Conservation (phyloP, 1,284 basidiomycete species). For the Ganoderma leucocontextum region DNA sequence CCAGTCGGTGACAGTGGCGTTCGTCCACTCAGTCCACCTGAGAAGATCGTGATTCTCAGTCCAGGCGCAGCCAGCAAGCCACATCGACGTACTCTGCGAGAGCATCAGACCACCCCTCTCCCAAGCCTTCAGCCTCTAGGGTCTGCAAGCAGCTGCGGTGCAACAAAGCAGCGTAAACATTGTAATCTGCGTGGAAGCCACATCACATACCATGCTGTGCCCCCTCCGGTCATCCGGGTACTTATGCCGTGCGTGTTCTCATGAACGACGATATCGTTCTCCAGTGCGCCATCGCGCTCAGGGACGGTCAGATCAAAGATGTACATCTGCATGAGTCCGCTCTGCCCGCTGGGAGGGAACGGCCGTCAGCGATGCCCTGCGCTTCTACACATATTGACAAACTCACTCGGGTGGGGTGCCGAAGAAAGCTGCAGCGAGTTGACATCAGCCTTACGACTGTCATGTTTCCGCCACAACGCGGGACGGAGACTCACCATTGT, state of each 20-base stretch:
- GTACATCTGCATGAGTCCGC: slow-evolving; percentile 44
- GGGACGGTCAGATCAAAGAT: slow-evolving; percentile 48
- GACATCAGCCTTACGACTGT: not conserved
- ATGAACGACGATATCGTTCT: slow-evolving; percentile 58
- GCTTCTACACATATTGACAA: not conserved
- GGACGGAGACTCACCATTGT: slow-evolving; percentile 43
- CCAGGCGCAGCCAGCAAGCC: not conserved
- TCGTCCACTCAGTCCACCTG: slow-evolving; percentile 50
- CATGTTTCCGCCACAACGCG: too few species aligned
- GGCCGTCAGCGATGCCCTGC: not conserved
- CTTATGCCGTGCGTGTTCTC: slow-evolving; percentile 58
- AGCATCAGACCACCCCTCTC: slow-evolving; percentile 64
- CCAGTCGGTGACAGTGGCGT: slow-evolving; percentile 47
- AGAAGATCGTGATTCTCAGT: not conserved
- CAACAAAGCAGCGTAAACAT: not conserved
- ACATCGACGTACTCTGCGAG: slow-evolving; percentile 48
- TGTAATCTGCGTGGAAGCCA: not conserved
- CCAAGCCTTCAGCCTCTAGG: slow-evolving; percentile 55
- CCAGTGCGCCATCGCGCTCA: slow-evolving; percentile 53
- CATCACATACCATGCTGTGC: slow-evolving; percentile 44
- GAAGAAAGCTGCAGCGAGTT: slow-evolving; percentile 40
- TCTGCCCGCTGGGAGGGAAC: not conserved
- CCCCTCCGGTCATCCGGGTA: slow-evolving; percentile 61
- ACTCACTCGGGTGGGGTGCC: slow-evolving; percentile 41
- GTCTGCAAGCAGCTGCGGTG: slow-evolving; percentile 55